Conservation (phyloP, 2,329 filamentous ascomycete species). For the Rugonectria rugulosa region DNA sequence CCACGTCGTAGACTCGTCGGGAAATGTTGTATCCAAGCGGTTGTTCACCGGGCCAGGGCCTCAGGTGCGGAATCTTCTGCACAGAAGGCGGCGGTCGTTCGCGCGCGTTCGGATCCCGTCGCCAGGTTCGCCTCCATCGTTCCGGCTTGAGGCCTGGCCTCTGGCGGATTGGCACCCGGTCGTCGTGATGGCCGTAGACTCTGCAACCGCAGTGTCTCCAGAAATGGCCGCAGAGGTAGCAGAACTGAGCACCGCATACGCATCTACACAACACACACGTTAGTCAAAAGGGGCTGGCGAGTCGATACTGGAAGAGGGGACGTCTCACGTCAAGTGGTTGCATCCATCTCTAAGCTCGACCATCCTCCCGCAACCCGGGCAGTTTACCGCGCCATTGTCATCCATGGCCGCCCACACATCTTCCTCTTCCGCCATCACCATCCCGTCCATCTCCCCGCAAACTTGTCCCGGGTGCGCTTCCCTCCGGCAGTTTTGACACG, state of each 20-base stretch:
- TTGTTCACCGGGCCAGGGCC: constrained; percentile 13
- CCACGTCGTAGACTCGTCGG: not conserved
- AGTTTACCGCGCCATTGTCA: constrained; percentile 29
- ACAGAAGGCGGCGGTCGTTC: not conserved
- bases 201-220: constrained; percentile 42
- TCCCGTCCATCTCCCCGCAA: not conserved
- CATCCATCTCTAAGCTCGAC: constrained; percentile 31
- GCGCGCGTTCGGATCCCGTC: not conserved
- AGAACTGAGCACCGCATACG: constrained; percentile 56
- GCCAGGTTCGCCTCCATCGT: constrained; percentile 22
- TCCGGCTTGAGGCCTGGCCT: constrained; percentile 30
- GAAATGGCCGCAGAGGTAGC: constrained; percentile 55
- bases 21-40: constrained; percentile 12
- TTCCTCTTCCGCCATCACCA: constrained; percentile 14
- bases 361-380: constrained; percentile 33
- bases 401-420: constrained; percentile 39
- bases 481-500: constrained; percentile 23
- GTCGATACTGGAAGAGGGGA: not conserved
- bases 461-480: constrained; percentile 15
- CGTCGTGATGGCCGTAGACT: constrained; percentile 11
- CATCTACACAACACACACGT: constrained; percentile 40
- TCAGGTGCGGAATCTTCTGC: constrained; percentile 25
- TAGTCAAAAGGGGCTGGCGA: not conserved
- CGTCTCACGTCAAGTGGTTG: constrained; percentile 35
- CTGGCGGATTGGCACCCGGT: constrained; percentile 14